Conservation (phyloP, 2,329 filamentous ascomycete genomes). For the Cladosporium sp. region DNA sequence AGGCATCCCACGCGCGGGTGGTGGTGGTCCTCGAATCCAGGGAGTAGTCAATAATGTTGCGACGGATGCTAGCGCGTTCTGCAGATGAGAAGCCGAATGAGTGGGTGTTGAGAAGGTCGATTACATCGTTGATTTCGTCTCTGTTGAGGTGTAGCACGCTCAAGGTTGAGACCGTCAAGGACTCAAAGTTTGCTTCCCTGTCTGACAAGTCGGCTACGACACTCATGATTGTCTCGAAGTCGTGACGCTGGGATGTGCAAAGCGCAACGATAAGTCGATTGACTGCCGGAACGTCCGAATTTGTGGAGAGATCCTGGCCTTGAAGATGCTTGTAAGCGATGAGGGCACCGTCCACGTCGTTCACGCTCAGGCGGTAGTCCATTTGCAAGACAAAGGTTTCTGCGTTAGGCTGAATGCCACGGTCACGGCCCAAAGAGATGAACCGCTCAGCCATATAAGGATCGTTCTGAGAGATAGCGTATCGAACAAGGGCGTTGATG, state of each 20-base stretch:
- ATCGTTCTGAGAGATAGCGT: slow-evolving; percentile 66
- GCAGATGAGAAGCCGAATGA: slow-evolving; percentile 63
- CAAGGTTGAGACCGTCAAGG: slow-evolving; percentile 69
- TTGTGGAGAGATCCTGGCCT: slow-evolving; percentile 49
- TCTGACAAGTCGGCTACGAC: slow-evolving; percentile 70
- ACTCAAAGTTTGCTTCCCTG: slow-evolving; percentile 62
- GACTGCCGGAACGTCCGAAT: slow-evolving; percentile 58
- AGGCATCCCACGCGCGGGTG: slow-evolving; percentile 60
- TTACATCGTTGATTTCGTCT: slow-evolving; percentile 72
- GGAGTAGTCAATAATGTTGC: slow-evolving; percentile 64
- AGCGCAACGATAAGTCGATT: slow-evolving; percentile 70
- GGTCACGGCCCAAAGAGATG: slow-evolving; percentile 60
- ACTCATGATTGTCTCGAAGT: slow-evolving; percentile 67
- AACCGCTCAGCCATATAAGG: slow-evolving; percentile 70
- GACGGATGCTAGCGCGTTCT: slow-evolving; percentile 63
- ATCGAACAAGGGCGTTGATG: slow-evolving; percentile 71
- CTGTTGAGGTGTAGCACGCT: slow-evolving; percentile 68
- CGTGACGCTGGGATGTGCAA: slow-evolving; percentile 54
- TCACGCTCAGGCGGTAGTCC: slow-evolving; percentile 66
- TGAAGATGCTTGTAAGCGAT: slow-evolving; percentile 61
- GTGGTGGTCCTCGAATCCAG: slow-evolving; percentile 58
- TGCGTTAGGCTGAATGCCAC: slow-evolving; percentile 62
- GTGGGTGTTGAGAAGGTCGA: slow-evolving; percentile 75
- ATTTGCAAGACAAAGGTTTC: slow-evolving; percentile 71
- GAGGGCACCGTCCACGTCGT: slow-evolving; percentile 66